Conservation (phyloP, 192 early-diverging fungal species). For the Allomyces javanicus region DNA sequence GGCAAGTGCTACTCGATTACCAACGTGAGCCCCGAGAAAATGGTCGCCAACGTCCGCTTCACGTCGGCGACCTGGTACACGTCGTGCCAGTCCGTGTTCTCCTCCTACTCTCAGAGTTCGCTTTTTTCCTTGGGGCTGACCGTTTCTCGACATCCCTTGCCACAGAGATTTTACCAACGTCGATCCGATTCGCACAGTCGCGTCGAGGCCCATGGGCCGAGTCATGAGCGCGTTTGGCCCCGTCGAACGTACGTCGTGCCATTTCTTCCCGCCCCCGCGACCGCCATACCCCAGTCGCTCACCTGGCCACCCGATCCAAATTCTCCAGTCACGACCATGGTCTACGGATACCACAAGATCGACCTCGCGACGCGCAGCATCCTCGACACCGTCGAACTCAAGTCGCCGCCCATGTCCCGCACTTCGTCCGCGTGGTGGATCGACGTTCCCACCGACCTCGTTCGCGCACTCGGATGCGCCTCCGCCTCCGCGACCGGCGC, state of each 20-base stretch:
- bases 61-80: conserved; percentile 16
- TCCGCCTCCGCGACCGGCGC: background rate
- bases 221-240: background rate
- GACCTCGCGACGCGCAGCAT: background rate
- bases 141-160: background rate
- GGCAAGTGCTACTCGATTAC: conserved; percentile 13
- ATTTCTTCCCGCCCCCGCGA: background rate
- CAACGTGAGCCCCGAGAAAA: conserved; percentile 4
- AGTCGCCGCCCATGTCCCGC: background rate
- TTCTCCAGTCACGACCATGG: background rate
- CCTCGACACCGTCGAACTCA: background rate
- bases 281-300: background rate
- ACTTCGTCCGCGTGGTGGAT: background rate
- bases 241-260: background rate
- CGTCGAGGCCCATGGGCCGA: too few relatives aligned
- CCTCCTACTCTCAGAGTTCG: too few relatives aligned
- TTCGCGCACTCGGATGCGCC: background rate
- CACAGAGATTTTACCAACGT: background rate
- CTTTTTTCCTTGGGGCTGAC: background rate
- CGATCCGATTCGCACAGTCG: background rate
- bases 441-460: background rate
- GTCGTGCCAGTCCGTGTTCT: background rate
- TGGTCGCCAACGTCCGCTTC: conserved; percentile 8
- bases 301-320: background rate
- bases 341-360: background rate